Evolutionary conservation across 2,329 filamentous ascomycete species (phyloP).

Genomic region (Hymenoscyphus albidus): DNA sequence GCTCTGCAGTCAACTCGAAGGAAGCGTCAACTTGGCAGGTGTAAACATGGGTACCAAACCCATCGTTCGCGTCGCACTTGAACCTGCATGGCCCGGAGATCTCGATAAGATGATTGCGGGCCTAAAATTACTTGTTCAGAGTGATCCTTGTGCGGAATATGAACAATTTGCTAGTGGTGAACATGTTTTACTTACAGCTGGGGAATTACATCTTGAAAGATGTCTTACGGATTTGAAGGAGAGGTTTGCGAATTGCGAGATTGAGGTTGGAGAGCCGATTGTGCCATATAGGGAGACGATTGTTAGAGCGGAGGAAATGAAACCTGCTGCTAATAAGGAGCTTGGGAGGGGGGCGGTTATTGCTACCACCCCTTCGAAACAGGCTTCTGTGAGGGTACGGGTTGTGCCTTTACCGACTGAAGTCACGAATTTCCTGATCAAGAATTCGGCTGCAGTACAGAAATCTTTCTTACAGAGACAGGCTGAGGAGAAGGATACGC

Average conservation of each 20-base stretch:
- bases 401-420: conserved; percentile 73
- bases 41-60: conserved; percentile 77
- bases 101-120: conserved; percentile 93
- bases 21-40: conserved; percentile 85
- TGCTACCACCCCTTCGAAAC: conserved; percentile 76
- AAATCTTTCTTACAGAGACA: conserved; percentile 69
- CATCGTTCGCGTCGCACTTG: conserved; percentile 93
- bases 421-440: conserved; percentile 81
- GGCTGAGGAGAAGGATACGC: conserved; percentile 39
- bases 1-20: conserved; percentile 80
- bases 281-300: conserved; percentile 95
- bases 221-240: conserved; percentile 92
- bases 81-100: conserved; percentile 85
- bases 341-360: conserved; percentile 79
- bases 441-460: conserved; percentile 76
- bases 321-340: conserved; percentile 78
- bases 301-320: conserved; percentile 85
- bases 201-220: conserved; percentile 88
- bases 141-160: conserved; percentile 93
- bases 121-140: conserved; percentile 81
- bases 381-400: conserved; percentile 71
- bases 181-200: conserved; percentile 90
- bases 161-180: conserved; percentile 90
- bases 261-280: conserved; percentile 89
- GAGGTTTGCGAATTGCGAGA: conserved; percentile 88